These are phyloP conservation scores for Citrus sp. DNA, from an alignment of 345 rosid species.

Conservation along the genomic window DNA sequence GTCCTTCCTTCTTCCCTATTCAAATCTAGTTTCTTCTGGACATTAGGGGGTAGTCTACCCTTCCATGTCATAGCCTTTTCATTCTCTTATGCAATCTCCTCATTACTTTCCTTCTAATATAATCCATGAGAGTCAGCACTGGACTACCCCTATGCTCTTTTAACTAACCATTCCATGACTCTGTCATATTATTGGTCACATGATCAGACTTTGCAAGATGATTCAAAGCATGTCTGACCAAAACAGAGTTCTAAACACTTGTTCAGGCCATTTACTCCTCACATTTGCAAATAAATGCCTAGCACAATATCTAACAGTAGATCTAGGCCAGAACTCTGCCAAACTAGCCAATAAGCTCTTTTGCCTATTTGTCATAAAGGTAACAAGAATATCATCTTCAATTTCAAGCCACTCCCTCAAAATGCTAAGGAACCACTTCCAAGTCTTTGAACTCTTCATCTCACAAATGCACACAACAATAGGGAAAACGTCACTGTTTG, in stretches of 20 bases:
- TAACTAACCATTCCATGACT: background rate
- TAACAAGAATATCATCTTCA: too few species aligned
- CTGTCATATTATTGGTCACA: background rate
- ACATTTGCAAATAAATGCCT: too few species aligned
- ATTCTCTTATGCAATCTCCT: background rate
- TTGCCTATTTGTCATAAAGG: too few species aligned
- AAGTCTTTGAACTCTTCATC: background rate
- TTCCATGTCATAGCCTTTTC: background rate
- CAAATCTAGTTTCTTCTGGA: background rate
- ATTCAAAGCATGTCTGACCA: background rate
- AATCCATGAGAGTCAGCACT: background rate
- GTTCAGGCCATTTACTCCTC: too few species aligned
- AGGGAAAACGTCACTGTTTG: background rate
- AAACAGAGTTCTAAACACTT: too few species aligned
- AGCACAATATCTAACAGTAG: too few species aligned
- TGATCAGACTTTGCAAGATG: background rate
- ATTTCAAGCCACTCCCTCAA: too few species aligned
- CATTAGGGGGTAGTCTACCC: background rate
- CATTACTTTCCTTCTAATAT: background rate
- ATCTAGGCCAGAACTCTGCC: too few species aligned
- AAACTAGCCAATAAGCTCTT: too few species aligned
- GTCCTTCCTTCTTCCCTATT: background rate
- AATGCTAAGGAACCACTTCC: background rate
- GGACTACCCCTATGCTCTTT: too few species aligned
- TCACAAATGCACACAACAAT: background rate